These are phyloP conservation scores for Pyrrhoderma lamaoense DNA, from an alignment of 1,284 basidiomycete species.

Conservation along the genomic window DNA sequence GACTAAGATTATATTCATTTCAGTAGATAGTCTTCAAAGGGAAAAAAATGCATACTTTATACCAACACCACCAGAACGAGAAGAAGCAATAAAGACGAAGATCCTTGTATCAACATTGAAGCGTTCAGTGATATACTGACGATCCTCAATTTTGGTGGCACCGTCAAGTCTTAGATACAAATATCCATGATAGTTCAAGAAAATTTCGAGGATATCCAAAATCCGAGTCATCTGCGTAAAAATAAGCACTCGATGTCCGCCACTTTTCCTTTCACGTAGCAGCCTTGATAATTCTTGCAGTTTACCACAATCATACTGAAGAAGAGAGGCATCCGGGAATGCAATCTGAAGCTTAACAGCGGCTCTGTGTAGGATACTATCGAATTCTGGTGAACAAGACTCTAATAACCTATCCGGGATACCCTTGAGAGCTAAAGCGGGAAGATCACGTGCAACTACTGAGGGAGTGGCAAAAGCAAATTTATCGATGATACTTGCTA, in stretches of 20 bases:
- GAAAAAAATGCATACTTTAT: constrained; percentile 66
- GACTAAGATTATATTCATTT: constrained; percentile 33
- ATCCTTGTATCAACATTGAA: constrained; percentile 91
- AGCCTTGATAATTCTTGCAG: constrained; percentile 78
- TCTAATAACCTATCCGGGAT: constrained; percentile 28
- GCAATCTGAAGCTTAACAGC: constrained; percentile 88
- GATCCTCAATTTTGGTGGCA: constrained; percentile 91
- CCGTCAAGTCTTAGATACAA: constrained; percentile 91
- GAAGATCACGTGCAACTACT: constrained; percentile 73
- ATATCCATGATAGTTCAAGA: constrained; percentile 90
- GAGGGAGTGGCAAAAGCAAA: constrained; percentile 84
- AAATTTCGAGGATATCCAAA: constrained; percentile 90
- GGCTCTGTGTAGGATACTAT: constrained; percentile 61
- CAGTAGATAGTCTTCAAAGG: constrained; percentile 7
- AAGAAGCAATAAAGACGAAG: constrained; percentile 92
- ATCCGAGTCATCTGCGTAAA: constrained; percentile 98
- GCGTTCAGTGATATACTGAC: constrained; percentile 93
- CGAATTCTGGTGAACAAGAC: constrained; percentile 41
- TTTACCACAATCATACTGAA: constrained; percentile 97
- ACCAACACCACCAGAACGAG: constrained; percentile 90
- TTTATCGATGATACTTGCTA: constrained; percentile 53
- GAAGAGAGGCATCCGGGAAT: constrained; percentile 84
- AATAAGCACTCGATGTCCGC: constrained; percentile 86
- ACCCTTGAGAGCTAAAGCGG: constrained; percentile 47
- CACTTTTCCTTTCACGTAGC: constrained; percentile 78